These are phyloP conservation scores for Eucalyptus globulus DNA, from an alignment of 345 rosid genomes.

Conservation along the genomic window DNA sequence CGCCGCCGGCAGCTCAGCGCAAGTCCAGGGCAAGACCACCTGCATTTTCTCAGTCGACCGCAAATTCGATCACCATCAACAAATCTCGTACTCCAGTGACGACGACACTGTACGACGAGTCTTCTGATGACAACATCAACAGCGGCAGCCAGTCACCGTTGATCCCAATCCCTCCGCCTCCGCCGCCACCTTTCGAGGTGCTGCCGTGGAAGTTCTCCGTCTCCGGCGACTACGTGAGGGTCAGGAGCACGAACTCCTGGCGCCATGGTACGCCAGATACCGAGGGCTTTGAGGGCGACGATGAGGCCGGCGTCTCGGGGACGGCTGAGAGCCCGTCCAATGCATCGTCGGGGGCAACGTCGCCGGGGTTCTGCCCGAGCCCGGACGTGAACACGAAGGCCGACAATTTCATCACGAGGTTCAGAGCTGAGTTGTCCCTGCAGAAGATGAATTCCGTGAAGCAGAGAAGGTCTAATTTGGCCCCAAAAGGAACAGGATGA, in stretches of 20 bases:
- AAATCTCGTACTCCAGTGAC: conserved; percentile 14
- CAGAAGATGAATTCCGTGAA: conserved; percentile 63
- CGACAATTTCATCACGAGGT: conserved; percentile 66
- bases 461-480: conserved; percentile 50
- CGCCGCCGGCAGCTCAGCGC: conserved; percentile 14
- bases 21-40: neutral
- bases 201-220: conserved; percentile 44
- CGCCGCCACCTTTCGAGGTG: conserved; percentile 74
- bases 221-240: conserved; percentile 61
- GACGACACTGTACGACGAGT: neutral
- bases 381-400: conserved; percentile 89
- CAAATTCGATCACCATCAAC: conserved; percentile 1
- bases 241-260: conserved; percentile 44
- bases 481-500: conserved; percentile 9
- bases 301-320: conserved; percentile 6
- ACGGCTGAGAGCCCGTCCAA: neutral
- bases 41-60: neutral
- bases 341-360: neutral
- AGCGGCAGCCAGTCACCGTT: conserved; percentile 45
- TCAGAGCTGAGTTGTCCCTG: conserved; percentile 63
- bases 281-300: conserved; percentile 16
- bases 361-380: conserved; percentile 49
- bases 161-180: conserved; percentile 55
- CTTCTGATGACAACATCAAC: conserved; percentile 7
- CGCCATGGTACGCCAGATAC: conserved; percentile 45